Evolutionary conservation across 2,329 filamentous ascomycete genomes (phyloP), one percentile per base, ranked within the genome.

Genomic region (Plenodomus tracheiphilus): DNA sequence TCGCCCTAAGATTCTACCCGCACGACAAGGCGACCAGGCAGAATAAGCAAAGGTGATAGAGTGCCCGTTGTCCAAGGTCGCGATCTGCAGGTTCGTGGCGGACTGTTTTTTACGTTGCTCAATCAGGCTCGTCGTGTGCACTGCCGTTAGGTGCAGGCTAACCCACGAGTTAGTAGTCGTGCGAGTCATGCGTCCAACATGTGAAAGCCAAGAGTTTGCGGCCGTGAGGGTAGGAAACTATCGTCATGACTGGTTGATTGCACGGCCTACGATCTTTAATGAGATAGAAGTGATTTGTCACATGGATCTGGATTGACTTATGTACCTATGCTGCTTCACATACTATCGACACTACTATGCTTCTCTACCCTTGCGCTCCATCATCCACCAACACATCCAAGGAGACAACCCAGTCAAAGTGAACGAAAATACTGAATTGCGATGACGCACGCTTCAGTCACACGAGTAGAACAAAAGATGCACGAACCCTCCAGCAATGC

Each of bases 401-500:
- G 39, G 44, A 46, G 37, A 41, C 49, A 38, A 50, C 43, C n/a
- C 39, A 32, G 28, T 32, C 28, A 40, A n/a, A 42, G 36, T 41
- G 44, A 46, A 8, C n/a, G n/a, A n/a, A n/a, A n/a, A n/a, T n/a
- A 43, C 36, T 10, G 35, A 37, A 41, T 52, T 54, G 50, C 51
- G 53, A 51, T 46, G 53, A 59, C 54, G 53, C 56, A 61, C 54
- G 56, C 54, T 56, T 52, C 49, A 54, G 54, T 51, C 47, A 50
- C 54, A 47, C 39, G 41, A 32, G 13, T 8, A 15, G 35, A 50
- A 56, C 16, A 47, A 16, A 51, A 39, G 35, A 53, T 56, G 48
- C 50, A 37, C 50, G 54, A 45, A 39, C 58, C 55, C 60, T 61
- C 65, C 65, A 56, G 64, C 64, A 61, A 69, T 68, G 66, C 64